Base-by-base conservation (phyloP, 2,329 filamentous ascomycete species). In the Sarocladium strictum region DNA sequence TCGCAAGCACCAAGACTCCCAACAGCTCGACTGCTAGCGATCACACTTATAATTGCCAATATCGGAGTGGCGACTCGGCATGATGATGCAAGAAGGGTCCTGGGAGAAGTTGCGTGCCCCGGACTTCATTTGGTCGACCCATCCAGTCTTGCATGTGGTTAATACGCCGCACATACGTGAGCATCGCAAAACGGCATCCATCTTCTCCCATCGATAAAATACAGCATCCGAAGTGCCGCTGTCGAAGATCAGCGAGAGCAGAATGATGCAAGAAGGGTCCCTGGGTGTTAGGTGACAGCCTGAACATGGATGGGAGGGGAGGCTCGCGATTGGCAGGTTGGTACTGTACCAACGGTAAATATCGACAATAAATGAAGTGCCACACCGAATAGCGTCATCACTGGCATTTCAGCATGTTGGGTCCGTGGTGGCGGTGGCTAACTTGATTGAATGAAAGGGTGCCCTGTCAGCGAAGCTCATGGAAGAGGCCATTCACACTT, bases 321-420 rank as follows among this genome's bases (percentile, higher is more conserved):
- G 21, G 43, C 3, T 5, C 21, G 6, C 29, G 43, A 47, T 47
- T 47, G 43, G 43, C 14, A 23, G 23, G 14, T n/a, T 29, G 24
- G 23, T 15, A 15, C 17, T 24, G 23, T 15, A 15, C 17, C 43
- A 23, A 26, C 43, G 7, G 24, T 10, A 5, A 26, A 29, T 9
- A 47, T n/a, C 7, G 24, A 47, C 23, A 47, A 47, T 47, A 47
- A 27, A 47, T 47, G 43, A 47, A 47, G 43, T 47, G 43, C 43
- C 43, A 47, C 43, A 47, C 43, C 15, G 43, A 29, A 47, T 47
- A 47, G 43, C 43, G 43, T 47, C 43, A 47, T 47, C 6, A 7
- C 24, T 24, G 7, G 23, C 23, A 15, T 47, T 27, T 47, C 24
- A 12, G n/a, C 23, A 26, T 27, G 24, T 27, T 27, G 12, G 15